Conservation (phyloP, 2,329 filamentous ascomycete genomes). For the Venturia effusa region DNA sequence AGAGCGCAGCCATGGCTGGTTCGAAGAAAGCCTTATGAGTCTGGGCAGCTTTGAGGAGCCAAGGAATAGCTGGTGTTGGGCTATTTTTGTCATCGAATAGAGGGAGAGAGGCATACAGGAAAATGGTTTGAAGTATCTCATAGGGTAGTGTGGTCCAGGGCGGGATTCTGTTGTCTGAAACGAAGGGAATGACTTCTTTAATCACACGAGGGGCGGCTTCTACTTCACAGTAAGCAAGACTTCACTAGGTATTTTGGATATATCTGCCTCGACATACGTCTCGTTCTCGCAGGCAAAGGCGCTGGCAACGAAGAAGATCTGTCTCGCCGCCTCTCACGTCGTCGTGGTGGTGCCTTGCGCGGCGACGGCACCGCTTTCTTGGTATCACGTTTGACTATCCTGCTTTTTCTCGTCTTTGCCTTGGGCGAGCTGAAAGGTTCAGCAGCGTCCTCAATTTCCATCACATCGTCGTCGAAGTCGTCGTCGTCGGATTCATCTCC, state of each 20-base stretch:
- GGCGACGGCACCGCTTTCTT: not conserved
- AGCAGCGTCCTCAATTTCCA: not conserved
- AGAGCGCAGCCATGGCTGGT: constrained; percentile 62
- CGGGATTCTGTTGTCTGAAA: constrained; percentile 29
- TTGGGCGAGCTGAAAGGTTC: not conserved
- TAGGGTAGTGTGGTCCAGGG: constrained; percentile 55
- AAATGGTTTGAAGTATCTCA: constrained; percentile 57
- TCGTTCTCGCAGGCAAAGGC: not conserved
- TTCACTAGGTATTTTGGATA: not conserved
- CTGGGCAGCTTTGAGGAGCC: constrained; percentile 54
- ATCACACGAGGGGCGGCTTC: not conserved
- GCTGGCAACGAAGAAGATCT: not conserved
- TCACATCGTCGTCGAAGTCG: not conserved
- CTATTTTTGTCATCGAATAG: constrained; percentile 38
- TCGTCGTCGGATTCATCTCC: not conserved
- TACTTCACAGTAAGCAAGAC: not conserved
- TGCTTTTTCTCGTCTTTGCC: not conserved
- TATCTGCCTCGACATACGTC: not conserved
- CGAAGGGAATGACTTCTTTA: not conserved
- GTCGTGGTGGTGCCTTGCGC: not conserved
- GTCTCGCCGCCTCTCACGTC: not conserved
- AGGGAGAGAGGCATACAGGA: constrained; percentile 54
- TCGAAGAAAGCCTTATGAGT: constrained; percentile 55
- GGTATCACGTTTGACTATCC: not conserved
- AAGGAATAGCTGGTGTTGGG: constrained; percentile 36